A percentile compares a stretch with the other conserved stretches of the same genome.
phyloP scores from a whole-genome alignment of 2,329 filamentous ascomycete genomes.

The Leptographium procerum region DNA sequence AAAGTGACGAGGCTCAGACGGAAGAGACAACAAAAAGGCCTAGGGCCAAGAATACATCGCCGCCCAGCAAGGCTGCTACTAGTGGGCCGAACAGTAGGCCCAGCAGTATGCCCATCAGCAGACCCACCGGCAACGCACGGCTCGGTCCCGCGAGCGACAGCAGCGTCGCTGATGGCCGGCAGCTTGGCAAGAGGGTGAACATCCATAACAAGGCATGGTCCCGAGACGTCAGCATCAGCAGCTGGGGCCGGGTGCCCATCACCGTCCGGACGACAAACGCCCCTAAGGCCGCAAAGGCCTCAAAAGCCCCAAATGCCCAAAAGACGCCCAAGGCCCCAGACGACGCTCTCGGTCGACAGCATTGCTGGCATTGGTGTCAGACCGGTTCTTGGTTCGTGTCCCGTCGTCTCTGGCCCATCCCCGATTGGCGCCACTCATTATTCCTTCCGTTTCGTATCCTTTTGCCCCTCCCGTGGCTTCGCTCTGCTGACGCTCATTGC shows the following conservation, averaged over 20 bases:
- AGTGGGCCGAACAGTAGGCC: no score
- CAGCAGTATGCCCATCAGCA: no score
- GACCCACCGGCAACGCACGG: background rate
- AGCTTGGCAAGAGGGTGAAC: no score
- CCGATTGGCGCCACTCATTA: no score
- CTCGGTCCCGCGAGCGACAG: background rate
- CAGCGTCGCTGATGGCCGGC: background rate
- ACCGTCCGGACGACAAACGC: background rate
- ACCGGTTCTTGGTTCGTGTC: conserved; percentile 25
- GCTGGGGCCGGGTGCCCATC: background rate
- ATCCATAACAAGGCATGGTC: background rate
- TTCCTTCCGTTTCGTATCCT: no score
- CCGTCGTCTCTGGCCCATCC: background rate
- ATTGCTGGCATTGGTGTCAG: conserved; percentile 37
- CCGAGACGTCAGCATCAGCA: background rate
- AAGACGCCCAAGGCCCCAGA: background rate
- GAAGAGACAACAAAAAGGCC: background rate
- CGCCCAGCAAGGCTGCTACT: background rate
- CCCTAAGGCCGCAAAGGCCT: background rate
- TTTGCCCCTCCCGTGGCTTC: no score
- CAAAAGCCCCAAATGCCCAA: background rate
- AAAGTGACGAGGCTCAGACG: no score
- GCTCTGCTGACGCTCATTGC: background rate
- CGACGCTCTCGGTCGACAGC: background rate
- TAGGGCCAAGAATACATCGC: background rate